Percentiles rank a stretch among this genome's conserved stretches.
phyloP scores from a whole-genome alignment of 345 rosid species.

The Moricandia moricandioides region DNA sequence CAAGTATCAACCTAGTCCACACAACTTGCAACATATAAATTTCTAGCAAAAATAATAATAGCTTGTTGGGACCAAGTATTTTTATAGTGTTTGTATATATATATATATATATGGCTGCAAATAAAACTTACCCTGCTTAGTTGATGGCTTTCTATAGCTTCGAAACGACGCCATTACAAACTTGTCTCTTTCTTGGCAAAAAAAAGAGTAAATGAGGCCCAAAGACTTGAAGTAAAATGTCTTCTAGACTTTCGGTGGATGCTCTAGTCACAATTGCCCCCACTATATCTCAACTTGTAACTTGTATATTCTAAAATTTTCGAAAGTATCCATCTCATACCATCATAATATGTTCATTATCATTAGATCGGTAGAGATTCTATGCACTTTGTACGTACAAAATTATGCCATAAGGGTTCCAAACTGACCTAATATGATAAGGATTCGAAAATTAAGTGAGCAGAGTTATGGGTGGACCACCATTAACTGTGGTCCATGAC shows the following conservation, averaged over 20 bases:
- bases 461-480: slow-evolving; percentile 20
- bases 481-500: slow-evolving; percentile 25
- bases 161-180: slow-evolving; percentile 20
- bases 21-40: not conserved
- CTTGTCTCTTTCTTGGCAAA: slow-evolving; percentile 9
- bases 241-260: slow-evolving; percentile 25
- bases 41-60: not conserved
- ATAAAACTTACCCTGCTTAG: slow-evolving; percentile 8
- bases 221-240: slow-evolving; percentile 6
- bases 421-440: slow-evolving; percentile 10
- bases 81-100: not conserved
- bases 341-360: not conserved
- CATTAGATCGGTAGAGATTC: not conserved
- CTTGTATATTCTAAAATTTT: not conserved
- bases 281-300: slow-evolving; percentile 16
- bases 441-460: slow-evolving; percentile 1
- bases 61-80: not conserved
- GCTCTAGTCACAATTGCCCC: slow-evolving; percentile 20
- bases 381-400: slow-evolving; percentile 2
- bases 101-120: slow-evolving; percentile 11
- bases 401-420: slow-evolving; percentile 6
- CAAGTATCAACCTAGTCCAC: slow-evolving; percentile 1
- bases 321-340: not conserved
- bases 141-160: slow-evolving; percentile 16
- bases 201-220: slow-evolving; percentile 25